Evolutionary conservation across 768 basidiomycete genomes (phyloP), one percentile per base, ranked within the genome.

Genomic region (Pholiota conissans): DNA sequence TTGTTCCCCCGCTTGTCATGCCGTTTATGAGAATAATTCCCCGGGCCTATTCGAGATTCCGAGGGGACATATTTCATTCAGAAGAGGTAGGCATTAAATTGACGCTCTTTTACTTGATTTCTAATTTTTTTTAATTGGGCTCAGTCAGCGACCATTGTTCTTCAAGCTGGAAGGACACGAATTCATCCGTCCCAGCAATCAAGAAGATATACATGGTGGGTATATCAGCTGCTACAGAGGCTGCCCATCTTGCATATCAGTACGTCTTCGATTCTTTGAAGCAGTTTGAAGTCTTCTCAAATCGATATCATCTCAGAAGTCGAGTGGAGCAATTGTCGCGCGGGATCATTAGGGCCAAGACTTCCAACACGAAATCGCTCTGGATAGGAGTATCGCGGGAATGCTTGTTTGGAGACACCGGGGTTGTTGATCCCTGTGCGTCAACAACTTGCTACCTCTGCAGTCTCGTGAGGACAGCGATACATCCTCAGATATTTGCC

Each of bases 11-110:
- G 10, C 10, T 22, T 71, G 69, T 51, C 27, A 32, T 42, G 37
- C 14, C 7, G 47, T 49, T 13, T 59, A 60, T 7, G 48, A 58
- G 14, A 14, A 20, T 16, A 46, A 42, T 20, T 59, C 67, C 1
- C 70, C 70, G 5, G 57, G 64, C 1, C 48, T 72, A 4, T 52
- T 70, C 9, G 71, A 72, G 51, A 45, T 70, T 26, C 69, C 68
- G 7, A 61, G 65, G 3, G 71, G 71, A 18, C 71, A 72, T 51
- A 26, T 58, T 3, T 48, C 63, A 8, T 70, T 68, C 55, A 59
- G 63, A 14, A 63, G 53, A 37, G 60, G 69, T 65, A 48, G 24
- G 10, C 28, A 14, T 2, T 13, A 6, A 29, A 11, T n/a, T 2
- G 11, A 20, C 34, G 20, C n/a, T 10, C 10, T 18, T 24, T 24